phyloP scores from a whole-genome alignment of 352 stramenopile genomes.

The Pythium sukuiense region DNA sequence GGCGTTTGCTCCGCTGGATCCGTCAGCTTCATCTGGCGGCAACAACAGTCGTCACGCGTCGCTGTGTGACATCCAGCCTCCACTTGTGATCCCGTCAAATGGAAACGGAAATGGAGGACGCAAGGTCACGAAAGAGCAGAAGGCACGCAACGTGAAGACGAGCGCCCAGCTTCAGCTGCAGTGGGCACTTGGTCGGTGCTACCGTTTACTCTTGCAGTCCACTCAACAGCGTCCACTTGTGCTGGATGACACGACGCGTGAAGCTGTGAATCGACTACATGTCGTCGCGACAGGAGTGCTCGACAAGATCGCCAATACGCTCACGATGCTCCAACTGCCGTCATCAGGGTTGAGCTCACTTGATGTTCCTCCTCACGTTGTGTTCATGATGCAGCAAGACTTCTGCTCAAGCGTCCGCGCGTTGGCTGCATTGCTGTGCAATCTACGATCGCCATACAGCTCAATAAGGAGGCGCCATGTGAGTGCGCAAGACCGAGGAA shows the following conservation, averaged over 20 bases:
- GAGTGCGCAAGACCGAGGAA: neutral
- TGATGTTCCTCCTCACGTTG: slow-evolving; percentile 20
- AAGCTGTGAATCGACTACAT: slow-evolving; percentile 23
- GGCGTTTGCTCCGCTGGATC: slow-evolving; percentile 32
- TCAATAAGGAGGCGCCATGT: neutral
- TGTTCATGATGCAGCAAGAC: slow-evolving; percentile 73
- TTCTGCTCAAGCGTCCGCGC: slow-evolving; percentile 43
- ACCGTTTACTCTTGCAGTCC: slow-evolving; percentile 50
- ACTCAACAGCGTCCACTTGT: slow-evolving; percentile 18
- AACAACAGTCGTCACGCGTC: slow-evolving; percentile 24
- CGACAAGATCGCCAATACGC: slow-evolving; percentile 10
- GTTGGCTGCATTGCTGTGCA: slow-evolving; percentile 5
- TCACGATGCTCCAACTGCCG: slow-evolving; percentile 8
- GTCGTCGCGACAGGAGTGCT: slow-evolving; percentile 4
- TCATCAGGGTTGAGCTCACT: neutral
- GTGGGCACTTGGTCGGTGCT: slow-evolving; percentile 59
- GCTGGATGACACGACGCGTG: slow-evolving; percentile 22
- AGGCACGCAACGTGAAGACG: slow-evolving; percentile 19
- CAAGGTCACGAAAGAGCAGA: slow-evolving; percentile 27
- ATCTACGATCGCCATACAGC: neutral
- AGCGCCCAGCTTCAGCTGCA: slow-evolving; percentile 42
- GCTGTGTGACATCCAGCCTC: slow-evolving; percentile 12
- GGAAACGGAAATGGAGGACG: neutral
- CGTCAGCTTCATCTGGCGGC: neutral
- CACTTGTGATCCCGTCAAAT: neutral